Base-by-base conservation (phyloP, 2,329 filamentous ascomycete genomes). In the Fusarium buharicum region DNA sequence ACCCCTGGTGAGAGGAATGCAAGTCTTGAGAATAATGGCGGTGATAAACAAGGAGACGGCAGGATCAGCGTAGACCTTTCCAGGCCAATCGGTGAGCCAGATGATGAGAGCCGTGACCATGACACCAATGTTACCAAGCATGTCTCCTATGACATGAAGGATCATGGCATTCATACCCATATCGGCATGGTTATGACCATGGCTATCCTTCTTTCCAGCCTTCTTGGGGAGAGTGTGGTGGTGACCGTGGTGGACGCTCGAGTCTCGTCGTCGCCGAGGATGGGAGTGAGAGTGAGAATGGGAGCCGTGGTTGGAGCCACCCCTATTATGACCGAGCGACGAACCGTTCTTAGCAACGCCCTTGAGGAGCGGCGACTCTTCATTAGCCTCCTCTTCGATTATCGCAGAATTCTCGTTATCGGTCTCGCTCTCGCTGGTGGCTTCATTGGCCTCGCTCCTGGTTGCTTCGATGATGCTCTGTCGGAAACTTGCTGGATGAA, bases 1-100 rank as follows among this genome's bases (percentile, higher is more conserved):
- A 27, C 90, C 91, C 65, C 87, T 85, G 64, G 91, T 93, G 18
- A 96, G 85, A 2, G 92, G 91, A 45, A 95, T 86, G 8, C 90
- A 90, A 1, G 90, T 91, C 64, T 84, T 84, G 56, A 90, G 83
- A 59, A 91, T 90, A 68, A 90, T 90, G 56, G 93, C 77, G 2
- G 95, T 97, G 76, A 99, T 99, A 76, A 98, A 84, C 14, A 99
- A 86, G 0, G 95, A 99, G 57, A 99, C 94, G 16, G 87, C 86
- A 0, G 95, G 95, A 73, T 99, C 95, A 38, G 92, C 90, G 73
- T 98, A 98, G 79, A 86, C 90, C 64, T 91, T 89, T 80, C 90
- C 93, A 6, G 85, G 83, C 82, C 86, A 96, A 49, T 90, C 81
- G 2, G 92, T 95, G 54, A 96, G 83, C 93, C 93, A 97, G 78